phyloP scores from a whole-genome alignment of 495 filamentous ascomycete species.

The Thermochaetoides thermophila region DNA sequence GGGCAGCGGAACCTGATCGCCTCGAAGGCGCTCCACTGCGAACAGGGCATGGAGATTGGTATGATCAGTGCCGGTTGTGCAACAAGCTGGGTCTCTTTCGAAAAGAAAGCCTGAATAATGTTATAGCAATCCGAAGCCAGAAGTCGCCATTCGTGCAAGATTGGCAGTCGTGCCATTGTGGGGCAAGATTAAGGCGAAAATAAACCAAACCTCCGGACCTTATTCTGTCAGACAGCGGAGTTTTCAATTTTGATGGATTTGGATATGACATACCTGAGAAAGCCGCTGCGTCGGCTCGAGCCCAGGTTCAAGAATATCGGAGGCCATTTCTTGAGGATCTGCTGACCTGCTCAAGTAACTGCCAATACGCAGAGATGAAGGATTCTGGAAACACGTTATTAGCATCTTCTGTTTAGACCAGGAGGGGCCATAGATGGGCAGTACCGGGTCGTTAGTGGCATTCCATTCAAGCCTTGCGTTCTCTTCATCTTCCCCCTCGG shows the following conservation, averaged over 20 bases:
- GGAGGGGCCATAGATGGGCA: not conserved
- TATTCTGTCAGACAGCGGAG: no score
- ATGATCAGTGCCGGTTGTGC: slow-evolving; percentile 73
- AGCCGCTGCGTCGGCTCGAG: slow-evolving; percentile 54
- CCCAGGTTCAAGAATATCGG: slow-evolving; percentile 18
- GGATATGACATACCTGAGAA: slow-evolving; percentile 33
- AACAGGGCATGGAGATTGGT: slow-evolving; percentile 29
- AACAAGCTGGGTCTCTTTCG: slow-evolving; percentile 61
- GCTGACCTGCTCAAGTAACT: slow-evolving; percentile 17
- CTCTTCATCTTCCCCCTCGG: slow-evolving; percentile 60
- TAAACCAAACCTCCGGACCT: slow-evolving; percentile 38
- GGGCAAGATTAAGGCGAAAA: slow-evolving; percentile 23
- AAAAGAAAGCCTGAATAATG: slow-evolving; percentile 6
- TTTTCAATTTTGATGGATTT: no score
- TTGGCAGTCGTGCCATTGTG: not conserved
- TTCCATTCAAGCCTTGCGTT: slow-evolving; percentile 59
- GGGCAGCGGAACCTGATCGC: slow-evolving; percentile 47
- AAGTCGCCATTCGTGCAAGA: no score
- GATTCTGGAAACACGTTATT: slow-evolving; percentile 21
- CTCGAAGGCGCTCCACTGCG: no score
- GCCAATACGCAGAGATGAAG: slow-evolving; percentile 23
- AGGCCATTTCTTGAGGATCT: slow-evolving; percentile 12
- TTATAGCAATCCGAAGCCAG: slow-evolving; percentile 1
- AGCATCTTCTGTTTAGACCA: no score
- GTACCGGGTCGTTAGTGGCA: slow-evolving; percentile 42